Evolutionary conservation across 352 stramenopile genomes (phyloP).

Genomic region (Peronosclerospora sorghi): DNA sequence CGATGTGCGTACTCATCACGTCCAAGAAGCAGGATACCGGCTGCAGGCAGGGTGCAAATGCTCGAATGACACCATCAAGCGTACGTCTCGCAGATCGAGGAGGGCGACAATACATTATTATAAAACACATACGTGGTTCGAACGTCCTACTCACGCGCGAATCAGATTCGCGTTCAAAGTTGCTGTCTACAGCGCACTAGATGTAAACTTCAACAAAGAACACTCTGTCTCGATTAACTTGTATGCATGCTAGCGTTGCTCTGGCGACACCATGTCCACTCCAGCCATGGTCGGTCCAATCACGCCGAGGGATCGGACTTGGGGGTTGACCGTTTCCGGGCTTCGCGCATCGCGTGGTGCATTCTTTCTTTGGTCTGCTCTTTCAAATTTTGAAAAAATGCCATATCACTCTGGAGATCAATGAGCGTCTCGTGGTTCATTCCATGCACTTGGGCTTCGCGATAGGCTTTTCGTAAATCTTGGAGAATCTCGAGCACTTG

Average conservation of each 20-base stretch:
- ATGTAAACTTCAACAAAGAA: too few species aligned
- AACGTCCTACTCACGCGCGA: conserved; percentile 5
- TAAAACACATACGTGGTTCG: too few species aligned
- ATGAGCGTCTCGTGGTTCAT: conserved; percentile 45
- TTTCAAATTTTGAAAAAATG: conserved; percentile 60
- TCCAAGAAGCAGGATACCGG: too few species aligned
- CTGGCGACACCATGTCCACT: too few species aligned
- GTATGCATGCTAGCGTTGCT: conserved; percentile 1
- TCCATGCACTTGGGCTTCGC: conserved; percentile 36
- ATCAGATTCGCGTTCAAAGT: conserved; percentile 1
- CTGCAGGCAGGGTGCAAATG: neutral
- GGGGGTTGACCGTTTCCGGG: conserved; percentile 13
- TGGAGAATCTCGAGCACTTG: conserved; percentile 40
- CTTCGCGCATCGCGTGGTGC: conserved; percentile 44
- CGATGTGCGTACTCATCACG: conserved; percentile 20
- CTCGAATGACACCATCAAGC: neutral
- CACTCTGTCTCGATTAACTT: too few species aligned
- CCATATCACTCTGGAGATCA: conserved; percentile 59
- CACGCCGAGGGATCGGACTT: conserved; percentile 24
- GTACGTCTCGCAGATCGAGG: too few species aligned
- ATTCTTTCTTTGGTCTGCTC: conserved; percentile 61
- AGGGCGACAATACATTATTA: too few species aligned
- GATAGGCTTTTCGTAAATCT: conserved; percentile 37
- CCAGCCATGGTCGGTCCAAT: too few species aligned
- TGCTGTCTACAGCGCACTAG: too few species aligned